phyloP scores from a whole-genome alignment of 2,329 filamentous ascomycete species.

The Colletotrichum limetticola region DNA sequence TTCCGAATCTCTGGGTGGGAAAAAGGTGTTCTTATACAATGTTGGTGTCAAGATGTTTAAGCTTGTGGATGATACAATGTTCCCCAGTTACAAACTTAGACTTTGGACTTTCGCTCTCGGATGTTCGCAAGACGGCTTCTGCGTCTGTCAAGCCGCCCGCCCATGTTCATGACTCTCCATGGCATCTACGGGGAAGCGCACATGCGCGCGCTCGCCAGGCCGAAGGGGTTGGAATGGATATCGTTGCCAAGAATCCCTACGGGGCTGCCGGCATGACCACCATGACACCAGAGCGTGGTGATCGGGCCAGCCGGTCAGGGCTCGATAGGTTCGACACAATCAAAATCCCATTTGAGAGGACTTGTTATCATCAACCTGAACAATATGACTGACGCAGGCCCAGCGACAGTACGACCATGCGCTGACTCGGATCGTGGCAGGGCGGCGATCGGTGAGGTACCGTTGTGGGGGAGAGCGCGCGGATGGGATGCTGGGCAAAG shows the following conservation, averaged over 20 bases:
- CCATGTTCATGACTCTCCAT: neutral
- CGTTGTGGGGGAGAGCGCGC: slow-evolving; percentile 14
- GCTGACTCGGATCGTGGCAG: slow-evolving; percentile 18
- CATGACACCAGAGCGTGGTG: neutral
- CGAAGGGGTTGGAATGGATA: neutral
- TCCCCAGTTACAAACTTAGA: slow-evolving; percentile 4
- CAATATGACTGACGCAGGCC: slow-evolving; percentile 1
- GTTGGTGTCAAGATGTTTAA: neutral
- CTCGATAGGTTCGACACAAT: neutral
- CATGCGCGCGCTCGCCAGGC: neutral
- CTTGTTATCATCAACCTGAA: neutral
- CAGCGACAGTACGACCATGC: slow-evolving; percentile 8
- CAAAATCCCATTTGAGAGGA: neutral
- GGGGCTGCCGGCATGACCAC: slow-evolving; percentile 1
- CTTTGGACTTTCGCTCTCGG: slow-evolving; percentile 2
- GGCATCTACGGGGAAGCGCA: slow-evolving; percentile 11
- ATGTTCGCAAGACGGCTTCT: neutral
- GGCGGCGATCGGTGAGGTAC: neutral
- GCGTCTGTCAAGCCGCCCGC: neutral
- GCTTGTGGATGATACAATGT: neutral
- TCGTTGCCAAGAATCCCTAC: slow-evolving; percentile 6
- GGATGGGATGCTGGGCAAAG: neutral
- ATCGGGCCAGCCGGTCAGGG: slow-evolving; percentile 3
- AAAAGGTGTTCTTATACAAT: slow-evolving; percentile 21
- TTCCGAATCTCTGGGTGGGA: slow-evolving; percentile 11